Conservation (phyloP, 2,329 filamentous ascomycete species). For the Claviceps sp. region DNA sequence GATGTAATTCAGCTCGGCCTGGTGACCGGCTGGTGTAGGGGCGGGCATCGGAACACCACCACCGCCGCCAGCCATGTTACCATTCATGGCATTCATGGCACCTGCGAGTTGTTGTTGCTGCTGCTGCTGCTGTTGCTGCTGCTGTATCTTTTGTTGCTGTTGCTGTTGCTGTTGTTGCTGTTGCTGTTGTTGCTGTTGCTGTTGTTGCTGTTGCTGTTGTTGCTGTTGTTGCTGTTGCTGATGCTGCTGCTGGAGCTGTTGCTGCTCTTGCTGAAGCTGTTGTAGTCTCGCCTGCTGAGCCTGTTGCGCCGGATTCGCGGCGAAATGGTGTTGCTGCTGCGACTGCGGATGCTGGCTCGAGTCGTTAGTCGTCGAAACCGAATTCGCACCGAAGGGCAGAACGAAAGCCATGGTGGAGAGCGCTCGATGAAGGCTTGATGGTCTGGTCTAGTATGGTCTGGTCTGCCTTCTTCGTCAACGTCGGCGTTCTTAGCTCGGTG, state of each 20-base stretch:
- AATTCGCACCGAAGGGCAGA: background rate
- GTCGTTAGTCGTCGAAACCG: background rate
- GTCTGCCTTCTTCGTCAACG: background rate
- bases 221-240: conserved; percentile 9
- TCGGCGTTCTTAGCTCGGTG: background rate
- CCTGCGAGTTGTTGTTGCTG: conserved; percentile 6
- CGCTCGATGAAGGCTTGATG: background rate
- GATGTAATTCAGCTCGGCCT: conserved; percentile 55
- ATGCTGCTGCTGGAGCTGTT: background rate
- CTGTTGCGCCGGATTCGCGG: background rate
- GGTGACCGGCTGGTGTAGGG: conserved; percentile 53
- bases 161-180: background rate
- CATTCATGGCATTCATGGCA: conserved; percentile 29
- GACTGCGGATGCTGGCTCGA: conserved; percentile 4
- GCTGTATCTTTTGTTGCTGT: conserved; percentile 6
- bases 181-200: conserved; percentile 3
- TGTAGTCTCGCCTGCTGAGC: background rate
- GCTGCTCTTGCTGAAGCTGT: conserved; percentile 5
- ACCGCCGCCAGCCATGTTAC: conserved; percentile 25
- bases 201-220: background rate
- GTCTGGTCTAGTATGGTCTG: background rate
- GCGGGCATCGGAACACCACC: conserved; percentile 20
- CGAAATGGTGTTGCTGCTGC: background rate
- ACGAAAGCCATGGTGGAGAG: conserved; percentile 7
- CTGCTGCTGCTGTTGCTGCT: conserved; percentile 5